Percentiles rank a stretch among this genome's conserved stretches.
Evolutionary conservation across 352 stramenopile species (phyloP).

Genomic region (Phytophthora pisi): DNA sequence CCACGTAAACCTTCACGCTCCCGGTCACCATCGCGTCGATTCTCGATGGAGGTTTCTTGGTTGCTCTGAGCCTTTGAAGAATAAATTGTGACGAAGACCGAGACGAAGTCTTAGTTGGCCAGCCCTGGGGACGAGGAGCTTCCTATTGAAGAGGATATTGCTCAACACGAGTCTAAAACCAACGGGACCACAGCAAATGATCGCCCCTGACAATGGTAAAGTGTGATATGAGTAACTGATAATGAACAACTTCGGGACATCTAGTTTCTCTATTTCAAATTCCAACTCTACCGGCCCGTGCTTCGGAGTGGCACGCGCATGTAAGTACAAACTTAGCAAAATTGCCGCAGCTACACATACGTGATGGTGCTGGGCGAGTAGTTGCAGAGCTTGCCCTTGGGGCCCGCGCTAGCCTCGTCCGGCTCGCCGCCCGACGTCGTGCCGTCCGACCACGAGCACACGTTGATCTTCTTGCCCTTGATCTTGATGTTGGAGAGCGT

Average conservation of each 20-base stretch:
- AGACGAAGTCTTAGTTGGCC: too few species aligned
- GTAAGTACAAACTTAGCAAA: neutral
- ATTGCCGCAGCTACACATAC: constrained; percentile 13
- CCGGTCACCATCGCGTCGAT: constrained; percentile 5
- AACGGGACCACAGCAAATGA: too few species aligned
- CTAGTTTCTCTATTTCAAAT: constrained; percentile 1
- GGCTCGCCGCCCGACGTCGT: constrained; percentile 25
- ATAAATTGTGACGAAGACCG: neutral
- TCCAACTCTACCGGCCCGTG: too few species aligned
- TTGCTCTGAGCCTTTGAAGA: neutral
- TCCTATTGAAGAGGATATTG: too few species aligned
- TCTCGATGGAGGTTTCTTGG: too few species aligned
- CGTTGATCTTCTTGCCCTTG: constrained; percentile 36
- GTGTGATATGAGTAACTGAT: too few species aligned
- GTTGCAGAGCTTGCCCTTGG: constrained; percentile 29
- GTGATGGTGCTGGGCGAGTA: constrained; percentile 33
- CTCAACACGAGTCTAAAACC: too few species aligned
- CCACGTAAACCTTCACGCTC: constrained; percentile 31
- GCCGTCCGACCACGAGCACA: constrained; percentile 29
- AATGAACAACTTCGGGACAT: too few species aligned
- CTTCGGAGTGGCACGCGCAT: neutral
- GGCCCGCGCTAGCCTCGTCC: constrained; percentile 20
- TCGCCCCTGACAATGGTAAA: too few species aligned
- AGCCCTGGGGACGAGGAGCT: too few species aligned
- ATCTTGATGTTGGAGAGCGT: constrained; percentile 44